Percentiles rank a stretch among this genome's conserved stretches.
phyloP scores from a whole-genome alignment of 768 basidiomycete genomes.

The Termitomyces sp. region DNA sequence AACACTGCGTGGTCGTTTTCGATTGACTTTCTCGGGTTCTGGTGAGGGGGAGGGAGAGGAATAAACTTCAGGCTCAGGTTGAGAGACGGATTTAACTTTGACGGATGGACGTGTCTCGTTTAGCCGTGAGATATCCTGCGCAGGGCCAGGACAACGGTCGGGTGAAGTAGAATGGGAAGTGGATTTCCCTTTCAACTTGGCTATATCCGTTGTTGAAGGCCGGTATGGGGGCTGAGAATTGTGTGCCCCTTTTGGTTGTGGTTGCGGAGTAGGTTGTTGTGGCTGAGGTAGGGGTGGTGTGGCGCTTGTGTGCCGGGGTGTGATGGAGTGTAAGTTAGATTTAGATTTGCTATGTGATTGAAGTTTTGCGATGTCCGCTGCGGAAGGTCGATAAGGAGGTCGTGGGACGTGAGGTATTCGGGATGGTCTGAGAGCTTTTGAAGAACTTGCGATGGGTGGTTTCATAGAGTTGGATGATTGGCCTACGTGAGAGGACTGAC shows the following conservation, averaged over 20 bases:
- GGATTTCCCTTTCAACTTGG: not conserved
- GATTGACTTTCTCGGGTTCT: not conserved
- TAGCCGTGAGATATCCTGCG: not conserved
- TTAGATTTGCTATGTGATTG: not conserved
- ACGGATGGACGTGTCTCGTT: not conserved
- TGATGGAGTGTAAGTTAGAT: not conserved
- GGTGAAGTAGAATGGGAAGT: not conserved
- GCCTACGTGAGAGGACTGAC: not conserved
- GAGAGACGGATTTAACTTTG: not conserved
- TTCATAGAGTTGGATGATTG: not conserved
- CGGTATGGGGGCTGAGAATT: constrained; percentile 1
- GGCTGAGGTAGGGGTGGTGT: not conserved
- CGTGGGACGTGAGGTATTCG: not conserved
- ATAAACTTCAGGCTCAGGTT: not conserved
- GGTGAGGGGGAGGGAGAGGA: not conserved
- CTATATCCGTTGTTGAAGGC: not conserved
- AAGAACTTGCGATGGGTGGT: not conserved
- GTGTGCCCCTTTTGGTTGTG: not conserved
- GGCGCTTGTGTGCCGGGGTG: not conserved
- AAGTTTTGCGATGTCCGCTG: constrained; percentile 2
- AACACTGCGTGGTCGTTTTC: not conserved
- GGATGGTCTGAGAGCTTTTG: not conserved
- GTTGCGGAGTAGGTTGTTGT: not conserved
- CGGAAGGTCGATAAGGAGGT: constrained; percentile 10
- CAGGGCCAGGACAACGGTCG: not conserved